Conservation (phyloP, 805 yeast genomes). For the Wickerhamiella sorbophila region DNA sequence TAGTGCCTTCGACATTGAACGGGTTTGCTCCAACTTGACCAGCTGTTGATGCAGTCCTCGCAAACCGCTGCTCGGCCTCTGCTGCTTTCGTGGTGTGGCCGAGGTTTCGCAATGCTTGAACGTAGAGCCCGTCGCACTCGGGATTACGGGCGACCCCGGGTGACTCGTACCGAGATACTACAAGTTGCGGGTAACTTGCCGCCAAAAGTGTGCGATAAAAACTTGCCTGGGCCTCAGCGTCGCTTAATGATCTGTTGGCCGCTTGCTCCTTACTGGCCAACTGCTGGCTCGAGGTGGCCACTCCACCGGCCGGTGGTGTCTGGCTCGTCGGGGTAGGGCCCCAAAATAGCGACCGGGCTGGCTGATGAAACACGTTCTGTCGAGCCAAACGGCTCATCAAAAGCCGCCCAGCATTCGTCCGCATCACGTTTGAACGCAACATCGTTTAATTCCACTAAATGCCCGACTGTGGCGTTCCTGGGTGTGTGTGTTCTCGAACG, state of each 20-base stretch:
- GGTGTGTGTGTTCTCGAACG: no score
- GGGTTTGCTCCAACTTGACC: constrained; percentile 3
- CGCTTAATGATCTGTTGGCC: constrained; percentile 65
- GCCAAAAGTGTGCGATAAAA: constrained; percentile 63
- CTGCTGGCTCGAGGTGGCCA: constrained; percentile 17
- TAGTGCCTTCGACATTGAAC: neutral
- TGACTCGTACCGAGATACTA: constrained; percentile 85
- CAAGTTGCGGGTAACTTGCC: constrained; percentile 88
- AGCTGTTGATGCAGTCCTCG: neutral
- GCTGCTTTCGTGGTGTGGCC: constrained; percentile 29
- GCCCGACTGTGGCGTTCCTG: no score
- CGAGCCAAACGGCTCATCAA: no score
- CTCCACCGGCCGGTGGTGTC: neutral
- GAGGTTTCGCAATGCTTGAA: constrained; percentile 62
- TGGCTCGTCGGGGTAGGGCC: no score
- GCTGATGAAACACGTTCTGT: no score
- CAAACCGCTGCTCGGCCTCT: neutral
- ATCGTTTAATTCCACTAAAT: no score
- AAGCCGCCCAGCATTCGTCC: no score
- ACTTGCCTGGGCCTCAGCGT: constrained; percentile 63
- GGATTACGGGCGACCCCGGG: constrained; percentile 78
- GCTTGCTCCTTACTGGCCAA: constrained; percentile 59
- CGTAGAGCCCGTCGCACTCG: constrained; percentile 65
- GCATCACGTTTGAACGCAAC: no score
- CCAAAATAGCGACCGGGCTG: neutral